Percentiles rank a stretch among this genome's conserved stretches.
These are phyloP conservation scores for Hanseniaspora nectarophila DNA, from an alignment of 805 yeast species.

Conservation along the genomic window DNA sequence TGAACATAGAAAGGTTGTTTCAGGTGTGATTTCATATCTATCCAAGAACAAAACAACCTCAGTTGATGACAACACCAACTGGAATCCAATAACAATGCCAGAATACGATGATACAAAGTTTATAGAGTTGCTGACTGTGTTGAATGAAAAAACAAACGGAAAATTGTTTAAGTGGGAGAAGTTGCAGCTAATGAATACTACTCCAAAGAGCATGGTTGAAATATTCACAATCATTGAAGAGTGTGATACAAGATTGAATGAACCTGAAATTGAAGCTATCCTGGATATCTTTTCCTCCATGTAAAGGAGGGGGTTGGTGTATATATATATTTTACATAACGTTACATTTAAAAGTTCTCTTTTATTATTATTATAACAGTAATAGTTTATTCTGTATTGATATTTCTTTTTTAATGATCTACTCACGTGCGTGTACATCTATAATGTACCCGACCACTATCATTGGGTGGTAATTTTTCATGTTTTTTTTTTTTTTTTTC, in stretches of 20 bases:
- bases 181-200: conserved; percentile 66
- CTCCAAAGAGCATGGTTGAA: conserved; percentile 71
- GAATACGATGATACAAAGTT: conserved; percentile 24
- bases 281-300: conserved; percentile 43
- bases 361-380: too few species aligned
- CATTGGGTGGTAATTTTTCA: too few species aligned
- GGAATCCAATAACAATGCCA: conserved; percentile 12
- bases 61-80: conserved; percentile 6
- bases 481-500: too few species aligned
- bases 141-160: conserved; percentile 17
- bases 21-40: conserved; percentile 26
- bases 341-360: too few species aligned
- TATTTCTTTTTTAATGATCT: too few species aligned
- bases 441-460: too few species aligned
- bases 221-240: conserved; percentile 78
- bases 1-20: conserved; percentile 26
- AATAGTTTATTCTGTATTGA: too few species aligned
- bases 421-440: too few species aligned
- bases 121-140: conserved; percentile 23
- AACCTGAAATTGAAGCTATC: conserved; percentile 50
- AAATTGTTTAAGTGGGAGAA: conserved; percentile 70
- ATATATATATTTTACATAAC: too few species aligned
- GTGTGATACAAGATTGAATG: conserved; percentile 75
- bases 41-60: conserved; percentile 15
- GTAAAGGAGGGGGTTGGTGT: too few species aligned